Evolutionary conservation across 2,329 filamentous ascomycete species (phyloP).

Genomic region (Xylariales sp.): DNA sequence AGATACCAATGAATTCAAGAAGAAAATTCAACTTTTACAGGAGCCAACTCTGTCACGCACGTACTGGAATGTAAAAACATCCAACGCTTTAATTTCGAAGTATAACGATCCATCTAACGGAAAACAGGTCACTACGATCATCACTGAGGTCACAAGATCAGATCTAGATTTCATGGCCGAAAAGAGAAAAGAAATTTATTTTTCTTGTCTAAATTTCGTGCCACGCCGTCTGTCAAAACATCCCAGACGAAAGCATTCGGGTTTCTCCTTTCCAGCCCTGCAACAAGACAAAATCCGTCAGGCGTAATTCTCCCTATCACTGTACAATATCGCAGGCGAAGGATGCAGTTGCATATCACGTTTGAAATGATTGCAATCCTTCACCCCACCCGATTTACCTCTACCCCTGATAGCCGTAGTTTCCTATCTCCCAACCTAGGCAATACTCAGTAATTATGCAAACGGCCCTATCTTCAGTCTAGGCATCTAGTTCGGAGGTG

Average conservation of each 20-base stretch:
- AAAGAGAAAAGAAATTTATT: not conserved
- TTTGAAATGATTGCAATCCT: conserved; percentile 13
- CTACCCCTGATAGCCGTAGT: conserved; percentile 4
- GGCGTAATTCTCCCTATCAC: not conserved
- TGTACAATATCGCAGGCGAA: not conserved
- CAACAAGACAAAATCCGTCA: not conserved
- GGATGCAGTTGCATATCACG: conserved; percentile 9
- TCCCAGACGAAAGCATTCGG: not conserved
- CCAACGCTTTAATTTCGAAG: not conserved
- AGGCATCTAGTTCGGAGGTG: not conserved
- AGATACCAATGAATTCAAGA: not conserved
- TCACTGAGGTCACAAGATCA: not conserved
- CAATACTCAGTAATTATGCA: not conserved
- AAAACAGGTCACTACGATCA: too few species aligned
- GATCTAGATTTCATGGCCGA: not conserved
- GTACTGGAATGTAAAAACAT: not conserved
- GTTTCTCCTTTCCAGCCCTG: not conserved
- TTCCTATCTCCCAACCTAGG: not conserved
- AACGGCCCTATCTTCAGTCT: not conserved
- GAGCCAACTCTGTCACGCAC: too few species aligned
- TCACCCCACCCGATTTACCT: conserved; percentile 21
- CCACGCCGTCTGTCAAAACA: not conserved
- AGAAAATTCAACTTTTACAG: not conserved
- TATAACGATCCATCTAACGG: not conserved
- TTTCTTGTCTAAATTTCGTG: not conserved